Evolutionary conservation across 1,284 basidiomycete genomes (phyloP), one percentile per base, ranked within the genome.

Genomic region (Leucoagaricus sp.): DNA sequence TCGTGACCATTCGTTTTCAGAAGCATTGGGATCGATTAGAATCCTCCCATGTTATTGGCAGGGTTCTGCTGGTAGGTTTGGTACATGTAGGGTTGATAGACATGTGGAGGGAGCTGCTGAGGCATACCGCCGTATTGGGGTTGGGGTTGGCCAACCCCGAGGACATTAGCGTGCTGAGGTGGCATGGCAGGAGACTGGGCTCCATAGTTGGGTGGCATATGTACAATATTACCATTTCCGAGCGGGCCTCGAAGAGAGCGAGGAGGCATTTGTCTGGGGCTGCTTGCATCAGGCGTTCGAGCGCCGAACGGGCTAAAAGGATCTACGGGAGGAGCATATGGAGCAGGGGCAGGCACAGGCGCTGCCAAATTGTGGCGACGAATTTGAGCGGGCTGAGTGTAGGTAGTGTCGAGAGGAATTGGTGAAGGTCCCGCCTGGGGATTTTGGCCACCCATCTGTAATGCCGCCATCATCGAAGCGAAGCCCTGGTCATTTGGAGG

Each of bases 381-480:
- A 17, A 76, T 60, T 38, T 60, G 75, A n/a, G 66, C 63, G 17
- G 69, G 62, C 5, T 64, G 54, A 53, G 67, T 75, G 65, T 84
- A 91, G 1, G 68, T 66, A 5, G 87, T 84, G 62, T 92, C 88
- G 56, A 88, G 82, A 46, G 87, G 81, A 38, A 84, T 86, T 38
- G 86, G 86, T 49, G 88, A 81, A 41, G 85, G 88, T n/a, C 85
- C 89, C 40, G 87, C 85, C 65, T 91, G 88, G 13, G 89, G 84
- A 61, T 90, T 89, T 69, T 91, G 89, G 36, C 87, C 88, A 62
- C 89, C 90, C 89, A 91, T 91, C 70, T 91, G 89, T 62, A 93
- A 74, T 9, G 90, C 87, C 33, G 90, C 90, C 89, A 92, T 93
- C 89, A 93, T 92, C 15, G 89, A 90, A 54, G 90, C 89, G 50